Evolutionary conservation across 1,284 basidiomycete species (phyloP).

Genomic region (Leccinum fuscescens): DNA sequence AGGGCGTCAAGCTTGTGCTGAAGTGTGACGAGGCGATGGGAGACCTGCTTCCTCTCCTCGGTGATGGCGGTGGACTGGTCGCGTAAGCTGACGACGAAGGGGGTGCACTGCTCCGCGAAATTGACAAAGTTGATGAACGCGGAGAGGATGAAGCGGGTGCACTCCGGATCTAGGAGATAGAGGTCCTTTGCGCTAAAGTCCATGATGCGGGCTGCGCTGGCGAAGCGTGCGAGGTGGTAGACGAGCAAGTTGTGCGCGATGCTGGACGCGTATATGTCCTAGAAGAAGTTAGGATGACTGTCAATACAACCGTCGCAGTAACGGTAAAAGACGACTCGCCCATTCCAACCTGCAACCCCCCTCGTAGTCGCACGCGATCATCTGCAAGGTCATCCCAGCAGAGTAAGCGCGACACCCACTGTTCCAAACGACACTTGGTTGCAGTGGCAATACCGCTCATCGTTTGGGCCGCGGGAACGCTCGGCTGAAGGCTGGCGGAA

Average conservation of each 20-base stretch:
- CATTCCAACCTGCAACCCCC: slow-evolving; percentile 70
- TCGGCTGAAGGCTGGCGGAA: slow-evolving; percentile 10
- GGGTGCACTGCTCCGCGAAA: slow-evolving; percentile 74
- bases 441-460: slow-evolving; percentile 75
- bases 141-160: slow-evolving; percentile 75
- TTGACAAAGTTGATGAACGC: slow-evolving; percentile 93
- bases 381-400: slow-evolving; percentile 44
- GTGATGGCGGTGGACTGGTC: slow-evolving; percentile 56
- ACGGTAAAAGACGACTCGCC: slow-evolving; percentile 44
- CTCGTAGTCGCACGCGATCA: slow-evolving; percentile 79
- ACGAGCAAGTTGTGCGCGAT: slow-evolving; percentile 62
- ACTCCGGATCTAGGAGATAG: slow-evolving; percentile 64
- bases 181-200: slow-evolving; percentile 80
- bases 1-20: slow-evolving; percentile 56
- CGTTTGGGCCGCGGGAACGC: slow-evolving; percentile 39
- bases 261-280: slow-evolving; percentile 66
- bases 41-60: slow-evolving; percentile 57
- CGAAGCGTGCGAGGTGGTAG: slow-evolving; percentile 70
- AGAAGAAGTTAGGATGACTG: not conserved
- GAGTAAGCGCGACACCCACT: slow-evolving; percentile 41
- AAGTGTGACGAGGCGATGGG: slow-evolving; percentile 51
- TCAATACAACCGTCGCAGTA: slow-evolving; percentile 2
- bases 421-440: slow-evolving; percentile 73
- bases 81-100: slow-evolving; percentile 59
- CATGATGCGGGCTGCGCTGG: slow-evolving; percentile 69